Base-by-base conservation (phyloP, 2,329 filamentous ascomycete genomes). In the Thelonectria discophora region DNA sequence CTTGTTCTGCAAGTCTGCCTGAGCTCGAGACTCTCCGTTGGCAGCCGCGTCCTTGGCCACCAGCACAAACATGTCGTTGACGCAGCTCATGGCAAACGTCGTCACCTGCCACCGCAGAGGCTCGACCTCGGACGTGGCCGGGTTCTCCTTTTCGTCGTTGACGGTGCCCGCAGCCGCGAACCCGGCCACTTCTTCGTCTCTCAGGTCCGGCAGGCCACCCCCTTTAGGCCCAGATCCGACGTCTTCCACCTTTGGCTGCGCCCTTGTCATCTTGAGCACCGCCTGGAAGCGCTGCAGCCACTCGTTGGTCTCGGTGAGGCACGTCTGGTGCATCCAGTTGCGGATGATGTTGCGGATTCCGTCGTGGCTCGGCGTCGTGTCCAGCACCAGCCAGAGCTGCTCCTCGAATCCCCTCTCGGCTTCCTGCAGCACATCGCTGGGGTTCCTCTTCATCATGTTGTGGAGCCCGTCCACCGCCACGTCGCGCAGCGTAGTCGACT, bases 131-230 rank as follows among this genome's bases (percentile, higher is more conserved):
- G 88, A 79, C 21, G 73, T 65, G 24, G 79, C 79, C 57, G 78
- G 76, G 7, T 75, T 74, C 21, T 82, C 77, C 47, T 88, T 86
- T 40, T 85, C 83, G 51, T 90, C 85, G 50, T 86, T 86, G 5
- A 78, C 81, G 3, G 81, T 85, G 24, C 88, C 89, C 1, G 90
- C 88, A n/a, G 89, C 87, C 32, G 94, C 94, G 73, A 99, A 98
- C 0, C 95, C 95, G 54, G 95, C 95, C 37, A 97, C 94, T 75
- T 99, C 96, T 74, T 99, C 95, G 73, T 99, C 95, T 65, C 94
- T 91, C 0, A 98, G 79, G 69, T 99, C 95, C n/a, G 92, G 84
- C 12, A 86, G 82, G 4, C 83, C 81, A 10, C 80, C 82, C 7
- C 64, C 65, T 78, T 74, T 69, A 81, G 70, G 85, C 11, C 80